Evolutionary conservation across 495 filamentous ascomycete genomes (phyloP), one percentile per base, ranked within the genome.

Genomic region (Xylaria palmicola): DNA sequence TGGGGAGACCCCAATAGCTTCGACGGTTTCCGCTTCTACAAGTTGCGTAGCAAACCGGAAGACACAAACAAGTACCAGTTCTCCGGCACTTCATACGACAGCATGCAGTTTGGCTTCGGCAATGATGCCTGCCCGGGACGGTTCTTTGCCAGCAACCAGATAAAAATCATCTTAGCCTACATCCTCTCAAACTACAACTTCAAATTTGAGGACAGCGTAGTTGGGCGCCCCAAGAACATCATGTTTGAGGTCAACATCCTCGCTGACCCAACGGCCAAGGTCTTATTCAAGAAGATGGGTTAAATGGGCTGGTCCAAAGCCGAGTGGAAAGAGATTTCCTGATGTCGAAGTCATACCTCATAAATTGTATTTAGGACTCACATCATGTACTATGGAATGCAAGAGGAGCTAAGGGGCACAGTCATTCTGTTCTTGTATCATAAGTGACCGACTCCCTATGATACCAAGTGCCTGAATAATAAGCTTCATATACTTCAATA

Each of bases 11-110:
- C 77, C 0, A 64, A 78, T 0, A 66, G 66, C 2, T 86, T 85
- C 53, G 81, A 86, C 60, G 79, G 76, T 0, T 80, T 76, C 60
- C 77, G 85, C 19, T 85, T 79, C 63, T 71, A 71, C 48, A 79
- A 74, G 39, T 64, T 79, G 41, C 77, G 79, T 19, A 72, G 76
- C 41, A 63, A 70, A 12, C 56, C 64, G 10, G 64, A 67, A 17
- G 65, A 74, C 13, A 65, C 66, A 6, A 76, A 77, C 41, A 64
- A 53, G 30, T 68, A 75, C 43, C 75, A 82, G 30, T 82, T 80
- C 55, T 75, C 79, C 9, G 73, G 75, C 41, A 75, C 82, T 20
- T 72, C 70, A 0, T 66, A 74, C 3, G 66, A 76, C 4, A 68
- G 74, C 52, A 62, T 82, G 22, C 67, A 70, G 27, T 84, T 83